Evolutionary conservation across 768 basidiomycete species (phyloP), one percentile per base, ranked within the genome.

Genomic region (Serendipita sp.): DNA sequence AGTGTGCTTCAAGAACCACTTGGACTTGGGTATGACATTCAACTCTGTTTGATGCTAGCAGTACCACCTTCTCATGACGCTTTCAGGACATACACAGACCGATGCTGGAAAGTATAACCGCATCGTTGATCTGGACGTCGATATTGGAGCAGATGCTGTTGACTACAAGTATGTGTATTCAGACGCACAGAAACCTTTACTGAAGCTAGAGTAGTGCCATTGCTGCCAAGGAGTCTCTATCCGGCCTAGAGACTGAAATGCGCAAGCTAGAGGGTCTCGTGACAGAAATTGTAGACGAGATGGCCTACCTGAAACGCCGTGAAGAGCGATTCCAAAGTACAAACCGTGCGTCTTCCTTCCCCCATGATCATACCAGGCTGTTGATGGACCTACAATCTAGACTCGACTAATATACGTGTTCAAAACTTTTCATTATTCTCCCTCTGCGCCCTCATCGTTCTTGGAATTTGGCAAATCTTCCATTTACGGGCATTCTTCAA

Each of bases 81-180:
- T 68, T 3, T 53, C 45, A 85, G 84, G 78, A 18, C 74, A 80
- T 18, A 75, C 78, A 28, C 71, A 72, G 53, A 78, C 79, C 30
- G 75, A 84, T 63, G 77, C 77, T 2, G 71, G 74, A 37, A 80
- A 81, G 64, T 76, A 83, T 68, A 74, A 78, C 45, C 81, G 92
- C 15, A 81, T 88, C 45, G 75, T 99, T 67, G 95, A 99, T 78
- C 77, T 98, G 65, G 96, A 99, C 71, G 83, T 98, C 44, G 96
- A 99, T 71, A 94, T 99, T 73, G 96, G 96, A 38, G 94, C 95
- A 11, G 95, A 98, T 70, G 96, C 96, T 1, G 87, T 98, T 44
- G 96, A 99, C 76, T 98, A 98, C 81, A 98, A 99, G 93, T 95
- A 71, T 68, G 88, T 77, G 8, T 3, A 30, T 41, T 35, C 13